These are phyloP conservation scores for Phytophthora boehmeriae DNA, from an alignment of 352 stramenopile genomes.

Conservation along the genomic window DNA sequence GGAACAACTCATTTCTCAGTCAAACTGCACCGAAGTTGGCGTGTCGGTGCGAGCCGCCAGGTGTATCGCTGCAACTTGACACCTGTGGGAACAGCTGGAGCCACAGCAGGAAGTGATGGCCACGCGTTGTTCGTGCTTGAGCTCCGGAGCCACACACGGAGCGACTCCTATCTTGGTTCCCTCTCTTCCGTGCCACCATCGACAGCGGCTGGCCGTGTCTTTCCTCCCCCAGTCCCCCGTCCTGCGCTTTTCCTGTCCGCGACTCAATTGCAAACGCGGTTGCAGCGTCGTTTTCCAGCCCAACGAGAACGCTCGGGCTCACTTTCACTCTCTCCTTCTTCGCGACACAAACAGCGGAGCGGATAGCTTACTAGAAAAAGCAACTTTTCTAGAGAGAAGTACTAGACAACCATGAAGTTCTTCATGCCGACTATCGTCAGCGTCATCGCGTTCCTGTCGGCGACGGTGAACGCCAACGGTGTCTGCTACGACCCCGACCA, in stretches of 20 bases:
- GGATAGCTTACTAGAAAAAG: constrained; percentile 1
- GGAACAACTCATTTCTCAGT: constrained; percentile 1
- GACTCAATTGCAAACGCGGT: not conserved
- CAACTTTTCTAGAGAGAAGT: constrained; percentile 34
- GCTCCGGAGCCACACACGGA: constrained; percentile 25
- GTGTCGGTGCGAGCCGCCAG: not conserved
- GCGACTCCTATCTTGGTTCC: constrained; percentile 16
- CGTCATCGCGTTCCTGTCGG: constrained; percentile 41
- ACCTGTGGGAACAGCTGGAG: constrained; percentile 16
- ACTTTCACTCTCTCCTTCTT: constrained; percentile 34
- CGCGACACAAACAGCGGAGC: constrained; percentile 15
- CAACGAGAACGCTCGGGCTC: constrained; percentile 2
- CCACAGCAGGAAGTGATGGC: constrained; percentile 25
- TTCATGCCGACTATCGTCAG: constrained; percentile 35
- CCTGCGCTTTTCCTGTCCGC: constrained; percentile 22
- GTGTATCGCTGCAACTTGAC: constrained; percentile 18
- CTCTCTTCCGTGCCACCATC: constrained; percentile 14
- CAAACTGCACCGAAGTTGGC: constrained; percentile 6
- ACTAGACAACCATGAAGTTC: constrained; percentile 45
- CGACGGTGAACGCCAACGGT: constrained; percentile 55
- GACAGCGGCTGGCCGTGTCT: constrained; percentile 10
- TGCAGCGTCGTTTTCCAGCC: constrained; percentile 6
- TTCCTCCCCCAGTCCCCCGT: constrained; percentile 7
- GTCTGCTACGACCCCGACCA: constrained; percentile 78
- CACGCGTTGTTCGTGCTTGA: constrained; percentile 19